phyloP scores from a whole-genome alignment of 495 filamentous ascomycete species.

The Penicillium dipodomyicola region DNA sequence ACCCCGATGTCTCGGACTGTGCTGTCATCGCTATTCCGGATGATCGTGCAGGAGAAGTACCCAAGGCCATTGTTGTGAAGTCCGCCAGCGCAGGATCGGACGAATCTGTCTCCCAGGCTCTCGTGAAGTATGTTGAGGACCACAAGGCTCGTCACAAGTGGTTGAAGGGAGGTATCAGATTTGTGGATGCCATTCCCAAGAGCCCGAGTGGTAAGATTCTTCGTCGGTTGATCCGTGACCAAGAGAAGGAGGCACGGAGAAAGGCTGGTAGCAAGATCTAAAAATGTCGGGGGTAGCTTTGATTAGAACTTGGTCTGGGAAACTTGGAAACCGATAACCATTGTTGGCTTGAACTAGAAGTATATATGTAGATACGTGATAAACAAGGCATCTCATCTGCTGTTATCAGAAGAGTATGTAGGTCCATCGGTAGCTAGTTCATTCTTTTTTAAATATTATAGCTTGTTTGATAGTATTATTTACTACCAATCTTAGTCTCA shows the following conservation, averaged over 20 bases:
- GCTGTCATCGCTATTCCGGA: slow-evolving; percentile 81
- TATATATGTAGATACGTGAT: not conserved
- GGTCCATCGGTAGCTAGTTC: too few relatives aligned
- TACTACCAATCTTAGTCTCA: not conserved
- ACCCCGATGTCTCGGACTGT: slow-evolving; percentile 77
- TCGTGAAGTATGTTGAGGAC: slow-evolving; percentile 73
- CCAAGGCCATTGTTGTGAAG: slow-evolving; percentile 86
- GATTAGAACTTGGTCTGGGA: not conserved
- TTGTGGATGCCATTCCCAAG: slow-evolving; percentile 76
- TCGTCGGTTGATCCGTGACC: slow-evolving; percentile 73
- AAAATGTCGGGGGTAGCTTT: not conserved
- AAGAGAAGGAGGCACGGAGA: slow-evolving; percentile 67
- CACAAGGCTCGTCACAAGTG: slow-evolving; percentile 88
- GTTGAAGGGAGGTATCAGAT: slow-evolving; percentile 81
- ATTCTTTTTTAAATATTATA: not conserved
- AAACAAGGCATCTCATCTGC: not conserved
- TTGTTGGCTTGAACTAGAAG: not conserved
- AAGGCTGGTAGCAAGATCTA: slow-evolving; percentile 59
- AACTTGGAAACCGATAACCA: not conserved
- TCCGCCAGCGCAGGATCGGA: slow-evolving; percentile 57
- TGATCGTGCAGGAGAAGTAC: slow-evolving; percentile 72
- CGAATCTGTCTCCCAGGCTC: slow-evolving; percentile 60
- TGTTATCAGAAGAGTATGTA: not conserved
- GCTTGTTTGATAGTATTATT: not conserved
- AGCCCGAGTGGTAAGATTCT: slow-evolving; percentile 93